phyloP scores from a whole-genome alignment of 164 flowering plant species.

The Chloranthus sessilifolius region DNA sequence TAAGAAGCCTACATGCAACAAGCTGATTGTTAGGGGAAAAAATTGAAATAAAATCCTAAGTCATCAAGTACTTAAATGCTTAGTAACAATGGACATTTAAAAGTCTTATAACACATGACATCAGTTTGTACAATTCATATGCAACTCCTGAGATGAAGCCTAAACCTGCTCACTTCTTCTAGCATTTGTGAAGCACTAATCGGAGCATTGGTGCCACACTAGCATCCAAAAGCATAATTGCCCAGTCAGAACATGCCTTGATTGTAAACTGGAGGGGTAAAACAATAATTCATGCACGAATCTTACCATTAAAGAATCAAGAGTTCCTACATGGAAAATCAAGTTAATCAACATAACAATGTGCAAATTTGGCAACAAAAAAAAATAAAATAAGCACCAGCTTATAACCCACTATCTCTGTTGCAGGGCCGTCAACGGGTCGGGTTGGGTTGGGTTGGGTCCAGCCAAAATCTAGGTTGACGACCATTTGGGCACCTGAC shows the following conservation, averaged over 20 bases:
- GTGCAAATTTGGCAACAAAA: slow-evolving; percentile 15
- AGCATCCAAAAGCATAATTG: slow-evolving; percentile 18
- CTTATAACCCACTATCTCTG: slow-evolving; percentile 11
- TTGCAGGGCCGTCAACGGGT: no score
- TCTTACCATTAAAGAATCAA: slow-evolving; percentile 96
- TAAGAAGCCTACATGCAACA: slow-evolving; percentile 68
- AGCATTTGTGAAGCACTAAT: slow-evolving; percentile 78
- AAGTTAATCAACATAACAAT: slow-evolving; percentile 13
- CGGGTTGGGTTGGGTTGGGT: no score
- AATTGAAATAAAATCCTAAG: background rate
- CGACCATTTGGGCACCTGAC: no score
- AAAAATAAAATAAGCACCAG: slow-evolving; percentile 19
- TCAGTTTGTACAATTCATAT: slow-evolving; percentile 18
- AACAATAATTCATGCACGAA: slow-evolving; percentile 7
- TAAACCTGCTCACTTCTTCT: slow-evolving; percentile 96
- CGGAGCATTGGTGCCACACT: slow-evolving; percentile 90
- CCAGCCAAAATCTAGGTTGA: no score
- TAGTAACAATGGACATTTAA: no score
- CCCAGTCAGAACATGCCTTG: slow-evolving; percentile 16
- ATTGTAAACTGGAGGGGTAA: slow-evolving; percentile 13
- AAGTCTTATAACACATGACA: slow-evolving; percentile 12
- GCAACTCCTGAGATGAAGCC: slow-evolving; percentile 24
- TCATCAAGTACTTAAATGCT: background rate
- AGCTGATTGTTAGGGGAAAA: slow-evolving; percentile 7
- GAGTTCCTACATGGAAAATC: slow-evolving; percentile 56